Conservation (phyloP, 768 basidiomycete species). For the Suillus occidentalis region DNA sequence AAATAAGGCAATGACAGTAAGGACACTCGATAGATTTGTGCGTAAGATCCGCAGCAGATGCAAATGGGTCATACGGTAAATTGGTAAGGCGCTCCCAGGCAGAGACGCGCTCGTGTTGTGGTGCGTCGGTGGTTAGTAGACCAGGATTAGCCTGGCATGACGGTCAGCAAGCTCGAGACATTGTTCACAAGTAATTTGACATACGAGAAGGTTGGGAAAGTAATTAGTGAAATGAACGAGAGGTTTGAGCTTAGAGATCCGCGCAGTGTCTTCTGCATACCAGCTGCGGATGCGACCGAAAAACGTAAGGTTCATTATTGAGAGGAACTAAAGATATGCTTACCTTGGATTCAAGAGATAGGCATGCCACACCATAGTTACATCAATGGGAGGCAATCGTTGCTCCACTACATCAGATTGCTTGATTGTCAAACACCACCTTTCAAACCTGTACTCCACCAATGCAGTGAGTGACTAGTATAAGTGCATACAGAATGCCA, state of each 20-base stretch:
- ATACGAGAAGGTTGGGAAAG: slow-evolving; percentile 15
- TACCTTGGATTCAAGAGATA: slow-evolving; percentile 41
- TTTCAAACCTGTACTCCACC: slow-evolving; percentile 30
- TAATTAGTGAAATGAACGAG: slow-evolving; percentile 9
- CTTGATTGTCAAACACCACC: slow-evolving; percentile 29
- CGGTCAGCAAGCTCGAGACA: not conserved
- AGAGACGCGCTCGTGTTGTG: slow-evolving; percentile 2
- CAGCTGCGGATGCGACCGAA: slow-evolving; percentile 14
- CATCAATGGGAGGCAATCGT: slow-evolving; percentile 36
- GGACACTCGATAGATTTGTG: slow-evolving; percentile 32
- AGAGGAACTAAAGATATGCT: not conserved
- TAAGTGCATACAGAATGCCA: not conserved
- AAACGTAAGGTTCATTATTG: not conserved
- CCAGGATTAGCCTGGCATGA: not conserved
- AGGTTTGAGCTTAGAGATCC: not conserved
- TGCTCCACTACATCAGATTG: slow-evolving; percentile 5
- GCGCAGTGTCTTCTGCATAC: slow-evolving; percentile 25
- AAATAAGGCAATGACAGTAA: slow-evolving; percentile 17
- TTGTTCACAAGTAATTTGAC: not conserved
- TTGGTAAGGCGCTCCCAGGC: slow-evolving; percentile 10
- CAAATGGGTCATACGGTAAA: slow-evolving; percentile 29
- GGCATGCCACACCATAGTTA: slow-evolving; percentile 42
- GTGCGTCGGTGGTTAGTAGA: slow-evolving; percentile 3
- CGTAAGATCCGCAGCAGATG: slow-evolving; percentile 19
- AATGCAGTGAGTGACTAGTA: not conserved